Evolutionary conservation across 2,329 filamentous ascomycete species (phyloP), one percentile per base, ranked within the genome.

Genomic region (Fusarium heterosporum): DNA sequence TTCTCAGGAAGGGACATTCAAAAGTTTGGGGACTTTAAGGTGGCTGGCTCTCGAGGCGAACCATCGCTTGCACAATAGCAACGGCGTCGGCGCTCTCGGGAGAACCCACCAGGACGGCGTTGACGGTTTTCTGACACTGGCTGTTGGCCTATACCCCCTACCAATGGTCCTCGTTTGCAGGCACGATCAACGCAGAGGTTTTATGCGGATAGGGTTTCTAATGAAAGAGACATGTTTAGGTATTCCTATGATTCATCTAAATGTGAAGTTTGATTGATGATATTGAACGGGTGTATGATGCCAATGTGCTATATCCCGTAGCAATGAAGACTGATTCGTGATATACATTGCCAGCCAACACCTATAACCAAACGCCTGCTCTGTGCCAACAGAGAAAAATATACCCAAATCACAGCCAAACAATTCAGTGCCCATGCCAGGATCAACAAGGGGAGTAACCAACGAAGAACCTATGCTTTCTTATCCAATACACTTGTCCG

Each of bases 121-220:
- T 80, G 76, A 77, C 71, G 78, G 74, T 75, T 78, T 79, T 78
- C 72, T 78, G 72, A 76, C 72, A 75, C 73, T 77, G 76, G 76
- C 76, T 78, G 76, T 75, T 76, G 78, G 76, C 76, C 76, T 79
- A 80, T 80, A 80, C 78, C 78, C 77, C 74, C 71, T 72, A 72
- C 70, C 74, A 59, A 78, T 72, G 75, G 72, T 74, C 69, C 73
- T 73, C 70, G 66, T 72, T 74, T 71, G 72, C 73, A 76, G 76
- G 76, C 76, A 77, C 72, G 73, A 72, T 73, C 69, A 72, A 76
- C 70, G 69, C 71, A 72, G 74, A 75, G 73, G 70, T 72, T 74
- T 74, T 74, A 76, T 74, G 70, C 69, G 72, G 72, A 71, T 73
- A 76, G 75, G 73, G 72, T 68, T 76, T 77, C 59, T 75, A 77